Evolutionary conservation across 208 protist species (phyloP).

Genomic region (Leptomonas pyrrhocoris): DNA sequence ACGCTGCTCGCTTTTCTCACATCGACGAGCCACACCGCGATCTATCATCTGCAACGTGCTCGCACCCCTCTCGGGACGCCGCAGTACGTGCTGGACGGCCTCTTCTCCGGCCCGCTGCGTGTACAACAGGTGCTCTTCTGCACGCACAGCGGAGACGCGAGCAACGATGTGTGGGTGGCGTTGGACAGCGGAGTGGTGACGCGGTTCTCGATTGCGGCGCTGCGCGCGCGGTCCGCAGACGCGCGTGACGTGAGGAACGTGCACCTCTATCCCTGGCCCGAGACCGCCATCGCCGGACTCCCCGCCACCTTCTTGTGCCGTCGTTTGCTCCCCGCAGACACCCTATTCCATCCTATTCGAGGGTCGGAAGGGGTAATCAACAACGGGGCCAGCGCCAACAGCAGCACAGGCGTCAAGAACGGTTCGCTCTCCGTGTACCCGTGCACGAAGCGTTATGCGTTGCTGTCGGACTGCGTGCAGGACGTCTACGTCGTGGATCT

Average conservation of each 20-base stretch:
- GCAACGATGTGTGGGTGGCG: conserved; percentile 30
- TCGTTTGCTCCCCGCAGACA: conserved; percentile 23
- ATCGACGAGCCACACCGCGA: conserved; percentile 17
- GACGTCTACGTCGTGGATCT: conserved; percentile 74
- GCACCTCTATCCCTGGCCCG: conserved; percentile 15
- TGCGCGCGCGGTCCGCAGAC: conserved; percentile 11
- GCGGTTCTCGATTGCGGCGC: conserved; percentile 15
- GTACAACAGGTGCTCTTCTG: conserved; percentile 33
- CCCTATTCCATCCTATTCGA: conserved; percentile 3
- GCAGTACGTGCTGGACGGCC: conserved; percentile 28
- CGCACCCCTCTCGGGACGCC: conserved; percentile 8
- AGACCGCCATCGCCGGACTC: conserved; percentile 16
- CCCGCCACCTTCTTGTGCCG: conserved; percentile 28
- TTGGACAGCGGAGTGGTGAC: conserved; percentile 22
- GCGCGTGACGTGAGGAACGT: conserved; percentile 5
- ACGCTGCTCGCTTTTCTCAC: conserved; percentile 22
- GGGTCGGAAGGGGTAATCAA: not conserved
- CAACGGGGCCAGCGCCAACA: not conserved
- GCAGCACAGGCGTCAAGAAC: not conserved
- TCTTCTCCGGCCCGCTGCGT: conserved; percentile 23
- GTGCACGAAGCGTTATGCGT: conserved; percentile 50
- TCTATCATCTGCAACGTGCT: conserved; percentile 27
- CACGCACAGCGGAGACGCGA: conserved; percentile 25
- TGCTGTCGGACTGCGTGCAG: conserved; percentile 58
- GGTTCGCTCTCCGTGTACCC: conserved; percentile 21